A percentile compares a stretch with the other conserved stretches of the same genome.
Evolutionary conservation across 2,329 filamentous ascomycete genomes (phyloP).

Genomic region (Celoporthe dispersa): DNA sequence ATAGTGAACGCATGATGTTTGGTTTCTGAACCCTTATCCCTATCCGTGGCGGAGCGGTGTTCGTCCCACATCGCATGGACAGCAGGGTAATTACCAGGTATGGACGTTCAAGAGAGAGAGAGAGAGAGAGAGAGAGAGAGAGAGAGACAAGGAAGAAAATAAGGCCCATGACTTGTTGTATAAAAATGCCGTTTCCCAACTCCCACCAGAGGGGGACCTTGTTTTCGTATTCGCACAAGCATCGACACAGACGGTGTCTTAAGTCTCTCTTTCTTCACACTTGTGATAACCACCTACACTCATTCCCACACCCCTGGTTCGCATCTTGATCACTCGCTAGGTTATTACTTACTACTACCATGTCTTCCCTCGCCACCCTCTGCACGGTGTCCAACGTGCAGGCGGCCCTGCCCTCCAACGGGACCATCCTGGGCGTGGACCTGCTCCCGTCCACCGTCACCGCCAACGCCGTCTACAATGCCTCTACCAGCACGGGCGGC

Average conservation of each 20-base stretch:
- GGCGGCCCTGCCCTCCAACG: constrained; percentile 46
- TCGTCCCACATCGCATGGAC: not conserved
- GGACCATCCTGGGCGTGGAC: constrained; percentile 46
- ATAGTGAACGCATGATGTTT: not conserved
- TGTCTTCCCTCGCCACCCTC: constrained; percentile 43
- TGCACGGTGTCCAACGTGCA: constrained; percentile 49
- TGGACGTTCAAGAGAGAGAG: not conserved
- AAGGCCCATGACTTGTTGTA: not conserved
- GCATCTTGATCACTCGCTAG: not conserved
- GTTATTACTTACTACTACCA: constrained; percentile 14
- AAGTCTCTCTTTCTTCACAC: not conserved
- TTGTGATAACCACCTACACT: not conserved
- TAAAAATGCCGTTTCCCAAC: not conserved
- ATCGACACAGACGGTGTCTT: not conserved
- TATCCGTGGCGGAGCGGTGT: not conserved
- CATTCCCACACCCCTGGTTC: not conserved
- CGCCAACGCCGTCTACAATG: constrained; percentile 44
- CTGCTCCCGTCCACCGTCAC: constrained; percentile 47
- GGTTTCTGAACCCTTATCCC: not conserved
- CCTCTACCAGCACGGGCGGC: constrained; percentile 32
- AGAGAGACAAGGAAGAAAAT: too few relatives aligned
- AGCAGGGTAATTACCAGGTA: not conserved
- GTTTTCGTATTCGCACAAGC: not conserved
- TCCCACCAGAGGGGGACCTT: not conserved
- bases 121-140: not conserved